Conservation (phyloP, 441 rosid genomes). For the Populus trichocarpa region DNA sequence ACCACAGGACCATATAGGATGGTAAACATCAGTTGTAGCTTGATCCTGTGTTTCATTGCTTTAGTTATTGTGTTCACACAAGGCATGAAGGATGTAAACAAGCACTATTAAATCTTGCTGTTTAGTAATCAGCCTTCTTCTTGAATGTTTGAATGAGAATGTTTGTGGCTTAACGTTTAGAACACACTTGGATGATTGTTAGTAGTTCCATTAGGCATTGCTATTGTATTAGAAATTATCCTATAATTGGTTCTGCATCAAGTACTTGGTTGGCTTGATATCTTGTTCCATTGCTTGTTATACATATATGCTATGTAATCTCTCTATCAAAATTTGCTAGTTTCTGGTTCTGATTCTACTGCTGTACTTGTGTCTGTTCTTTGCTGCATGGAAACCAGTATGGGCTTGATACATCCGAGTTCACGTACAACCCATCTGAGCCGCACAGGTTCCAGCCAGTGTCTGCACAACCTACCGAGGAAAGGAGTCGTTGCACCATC, state of each 20-base stretch:
- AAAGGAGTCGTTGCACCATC: conserved; percentile 84
- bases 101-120: background rate
- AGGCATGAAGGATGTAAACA: background rate
- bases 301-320: background rate
- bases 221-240: background rate
- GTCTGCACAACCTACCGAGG: conserved; percentile 65
- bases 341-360: conserved; percentile 2
- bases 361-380: conserved; percentile 1
- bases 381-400: conserved; percentile 49
- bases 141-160: background rate
- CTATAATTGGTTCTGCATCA: background rate
- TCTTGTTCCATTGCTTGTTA: background rate
- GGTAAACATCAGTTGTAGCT: background rate
- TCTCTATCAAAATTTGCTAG: background rate
- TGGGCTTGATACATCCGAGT: conserved; percentile 93
- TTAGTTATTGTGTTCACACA: background rate
- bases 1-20: background rate
- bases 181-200: background rate
- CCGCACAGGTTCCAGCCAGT: conserved; percentile 75
- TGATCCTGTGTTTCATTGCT: background rate
- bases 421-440: conserved; percentile 92
- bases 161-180: background rate
- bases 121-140: background rate
- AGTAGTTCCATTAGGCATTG: background rate
- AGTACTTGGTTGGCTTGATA: background rate